Base-by-base conservation (phyloP, 2,329 filamentous ascomycete species). In the Scedosporium boydii region DNA sequence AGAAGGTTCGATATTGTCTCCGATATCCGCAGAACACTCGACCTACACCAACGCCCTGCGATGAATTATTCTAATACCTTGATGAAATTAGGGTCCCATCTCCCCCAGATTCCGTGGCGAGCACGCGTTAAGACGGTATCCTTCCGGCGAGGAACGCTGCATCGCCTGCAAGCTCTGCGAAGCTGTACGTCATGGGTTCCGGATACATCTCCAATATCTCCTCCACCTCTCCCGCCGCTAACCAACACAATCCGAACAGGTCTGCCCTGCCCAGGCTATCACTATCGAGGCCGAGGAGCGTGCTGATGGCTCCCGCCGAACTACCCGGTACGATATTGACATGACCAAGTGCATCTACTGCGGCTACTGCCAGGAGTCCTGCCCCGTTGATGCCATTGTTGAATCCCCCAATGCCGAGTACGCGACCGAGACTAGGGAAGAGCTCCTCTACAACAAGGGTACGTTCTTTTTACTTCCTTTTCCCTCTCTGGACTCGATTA, bases 311-410 rank as follows among this genome's bases (percentile, higher is more conserved):
- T 96, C 91, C 72, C 87, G 95, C 77, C 87, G 95, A 74, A 99
- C 95, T 60, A 97, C 93, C 64, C 87, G 93, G 74, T 99, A 99
- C 80, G 95, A 99, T 76, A 97, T 99, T 74, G 95, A 99, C 79
- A 99, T 99, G 95, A 98, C 95, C 72, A 99, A 99, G 84, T 99
- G 95, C 81, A 99, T 99, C 78, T 99, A 98, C 86, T 98, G 95
- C 76, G 95, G 95, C 60, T 96, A 96, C 81, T 98, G 95, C 85
- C 93, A 97, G 81, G 95, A 99, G 82, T 96, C 91, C 67, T 99
- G 95, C 80, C 95, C 95, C 55, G 95, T 99, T 62, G 95, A 99
- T 78, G 95, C 95, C 64, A 99, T 85, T 68, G 83, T 86, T 62
- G 83, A 86, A 75, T 83, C 80, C 58, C 83, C 83, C 67, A 86